Conservation (phyloP, 306 rosid genomes). For the apple (Malus domestica) region ASM211411v1 NC_041805.1:9587501-9588000, state of each 20-base stretch:
- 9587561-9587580: constrained; percentile 1
- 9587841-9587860: background rate
- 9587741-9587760: background rate
- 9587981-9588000: too few relatives aligned
- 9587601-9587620: background rate
- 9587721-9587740: background rate
- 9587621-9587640: background rate
- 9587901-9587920: too few relatives aligned
- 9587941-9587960: too few relatives aligned
- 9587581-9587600: constrained; percentile 19
- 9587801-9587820: background rate
- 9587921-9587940: background rate
- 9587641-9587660: constrained; percentile 10
- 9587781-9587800: background rate
- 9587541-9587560: constrained; percentile 8
- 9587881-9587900: too few relatives aligned
- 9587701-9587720: background rate
- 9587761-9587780: background rate
- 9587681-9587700: constrained; percentile 4
- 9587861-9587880: background rate
- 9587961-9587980: too few relatives aligned
- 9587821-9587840: background rate
- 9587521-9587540: constrained; percentile 26
- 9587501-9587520: constrained; percentile 7
- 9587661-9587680: background rate